phyloP scores from a whole-genome alignment of 1,284 basidiomycete genomes.

The Malassezia sympodialis region DNA sequence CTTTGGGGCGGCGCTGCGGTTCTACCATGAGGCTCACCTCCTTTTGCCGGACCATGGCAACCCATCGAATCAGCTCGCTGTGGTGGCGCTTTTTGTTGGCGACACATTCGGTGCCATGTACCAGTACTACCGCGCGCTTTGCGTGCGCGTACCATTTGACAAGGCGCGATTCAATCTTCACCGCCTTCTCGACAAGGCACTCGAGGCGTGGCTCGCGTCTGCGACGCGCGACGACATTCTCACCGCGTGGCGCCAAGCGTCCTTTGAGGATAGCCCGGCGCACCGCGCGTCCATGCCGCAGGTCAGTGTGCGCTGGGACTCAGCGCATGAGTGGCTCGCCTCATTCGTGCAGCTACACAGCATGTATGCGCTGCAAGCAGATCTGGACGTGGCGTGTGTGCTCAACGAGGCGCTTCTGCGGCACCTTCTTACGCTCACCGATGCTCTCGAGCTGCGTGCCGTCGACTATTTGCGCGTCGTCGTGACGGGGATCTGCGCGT shows the following conservation, averaged over 20 bases:
- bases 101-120: conserved; percentile 72
- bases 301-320: conserved; percentile 7
- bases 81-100: conserved; percentile 70
- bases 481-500: conserved; percentile 32
- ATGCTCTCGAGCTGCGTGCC: conserved; percentile 24
- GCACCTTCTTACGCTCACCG: conserved; percentile 23
- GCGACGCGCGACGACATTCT: conserved; percentile 13
- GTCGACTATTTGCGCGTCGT: conserved; percentile 37
- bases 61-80: conserved; percentile 87
- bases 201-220: conserved; percentile 19
- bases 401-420: conserved; percentile 27
- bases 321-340: conserved; percentile 19
- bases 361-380: conserved; percentile 26
- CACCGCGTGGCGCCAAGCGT: conserved; percentile 6
- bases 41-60: conserved; percentile 52
- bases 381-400: conserved; percentile 24
- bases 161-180: conserved; percentile 76
- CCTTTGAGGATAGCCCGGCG: conserved; percentile 2
- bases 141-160: conserved; percentile 73
- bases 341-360: conserved; percentile 35
- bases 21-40: conserved; percentile 39
- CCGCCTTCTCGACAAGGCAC: conserved; percentile 47
- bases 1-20: conserved; percentile 29
- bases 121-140: conserved; percentile 84
- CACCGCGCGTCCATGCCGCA: background rate